Evolutionary conservation across 2,329 filamentous ascomycete species (phyloP), one percentile per base, ranked within the genome.

Genomic region (Intubia oerlemansii): DNA sequence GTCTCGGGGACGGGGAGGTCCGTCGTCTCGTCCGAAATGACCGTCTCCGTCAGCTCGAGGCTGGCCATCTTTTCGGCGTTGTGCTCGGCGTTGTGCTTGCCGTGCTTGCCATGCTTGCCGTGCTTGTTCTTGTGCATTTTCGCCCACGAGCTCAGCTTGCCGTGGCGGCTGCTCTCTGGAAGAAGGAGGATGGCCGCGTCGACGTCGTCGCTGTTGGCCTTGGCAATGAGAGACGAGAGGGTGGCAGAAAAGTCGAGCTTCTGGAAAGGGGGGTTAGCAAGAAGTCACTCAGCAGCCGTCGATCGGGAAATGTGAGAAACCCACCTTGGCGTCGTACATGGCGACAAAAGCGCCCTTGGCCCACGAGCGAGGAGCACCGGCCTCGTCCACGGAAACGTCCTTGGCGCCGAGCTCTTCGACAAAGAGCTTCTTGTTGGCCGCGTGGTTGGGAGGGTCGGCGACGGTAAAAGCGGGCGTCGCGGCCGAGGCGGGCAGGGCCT

Each of bases 171-270:
- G n/a, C 47, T 49, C 32, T 56, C 47, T 29, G 64, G 61, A 13
- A 74, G 46, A 31, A 71, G 45, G 10, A 76, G 42, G 22, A 71
- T 42, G 9, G 61, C 59, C 15, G 62, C 62, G 36, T 73, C 62
- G 40, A 69, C 52, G 27, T 62, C 55, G 35, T 57, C 5, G 7
- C 5, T 4, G 7, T 12, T 6, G 1, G 1, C 11, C 8, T 18
- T 6, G 5, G 10, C 13, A 28, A 31, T 33, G 7, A 3, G 9
- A 11, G n/a, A 6, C 18, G 10, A 18, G 17, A n/a, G n/a, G 28
- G 11, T 2, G 18, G 8, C 10, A 25, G 8, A 11, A 18, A 18
- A n/a, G n/a, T n/a, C n/a, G n/a, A n/a, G n/a, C n/a, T n/a, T n/a
- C n/a, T n/a, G n/a, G n/a, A n/a, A n/a, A n/a, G n/a, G n/a, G n/a